Conservation (phyloP, 768 basidiomycete genomes). For the Austroboletus eburneus region DNA sequence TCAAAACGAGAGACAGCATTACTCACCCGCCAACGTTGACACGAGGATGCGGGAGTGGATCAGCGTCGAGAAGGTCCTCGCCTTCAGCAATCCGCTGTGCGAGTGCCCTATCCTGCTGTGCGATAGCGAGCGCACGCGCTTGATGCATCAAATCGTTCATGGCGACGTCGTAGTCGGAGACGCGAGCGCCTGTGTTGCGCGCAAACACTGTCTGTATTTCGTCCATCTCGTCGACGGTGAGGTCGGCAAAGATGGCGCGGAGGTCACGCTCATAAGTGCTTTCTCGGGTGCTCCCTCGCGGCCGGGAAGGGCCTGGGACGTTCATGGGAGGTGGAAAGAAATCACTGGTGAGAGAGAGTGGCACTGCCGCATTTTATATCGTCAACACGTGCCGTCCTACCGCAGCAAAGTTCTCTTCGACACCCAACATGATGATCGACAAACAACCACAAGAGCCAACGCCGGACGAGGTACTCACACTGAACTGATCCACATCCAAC, state of each 20-base stretch:
- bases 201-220: constrained; percentile 12
- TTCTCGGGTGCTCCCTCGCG: constrained; percentile 10
- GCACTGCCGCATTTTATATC: too few relatives aligned
- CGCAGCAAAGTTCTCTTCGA: too few relatives aligned
- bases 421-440: constrained; percentile 9
- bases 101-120: constrained; percentile 20
- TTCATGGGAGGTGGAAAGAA: constrained; percentile 22
- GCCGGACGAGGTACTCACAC: background rate
- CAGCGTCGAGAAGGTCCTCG: constrained; percentile 1
- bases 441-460: background rate
- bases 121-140: constrained; percentile 9
- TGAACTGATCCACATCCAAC: background rate
- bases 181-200: constrained; percentile 2
- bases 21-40: too few relatives aligned
- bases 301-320: constrained; percentile 24
- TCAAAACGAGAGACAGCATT: too few relatives aligned
- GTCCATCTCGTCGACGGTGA: constrained; percentile 18
- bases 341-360: background rate
- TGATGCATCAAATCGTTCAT: constrained; percentile 25
- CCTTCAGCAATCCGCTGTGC: constrained; percentile 17
- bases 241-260: constrained; percentile 14
- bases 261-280: constrained; percentile 27
- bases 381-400: too few relatives aligned
- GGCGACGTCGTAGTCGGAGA: constrained; percentile 25
- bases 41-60: background rate